Base-by-base conservation (phyloP, 805 yeast genomes). In the Cyberlindnera lachancei region DNA sequence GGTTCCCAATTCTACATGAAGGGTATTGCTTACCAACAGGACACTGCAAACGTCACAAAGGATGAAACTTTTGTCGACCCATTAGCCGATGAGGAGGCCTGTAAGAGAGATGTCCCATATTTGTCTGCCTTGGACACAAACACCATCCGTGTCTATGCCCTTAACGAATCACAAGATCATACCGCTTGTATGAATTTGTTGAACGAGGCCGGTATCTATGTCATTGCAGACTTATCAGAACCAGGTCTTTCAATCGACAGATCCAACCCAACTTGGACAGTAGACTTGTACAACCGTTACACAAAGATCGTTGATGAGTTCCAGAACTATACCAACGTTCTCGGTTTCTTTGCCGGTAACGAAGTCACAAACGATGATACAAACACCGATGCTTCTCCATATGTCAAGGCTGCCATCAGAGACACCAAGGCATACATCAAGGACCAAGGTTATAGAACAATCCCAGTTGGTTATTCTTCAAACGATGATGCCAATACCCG, bases 341-440 rank as follows among this genome's bases (percentile, higher is more conserved):
- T 82, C 45, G 92, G 92, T 48, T 82, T 81, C 69, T 81, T 81
- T 56, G 90, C 90, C 29, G 90, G 90, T 68, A 82, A 82, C 54
- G 90, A 82, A 68, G 90, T 82, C 41, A 70, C 86, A 50, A 80
- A 81, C 60, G 68, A 73, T 47, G 55, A 54, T 20, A 53, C 72
- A 46, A 80, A 78, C 62, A 76, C 88, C 36, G 78, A 68, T 41
- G 79, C 90, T 36, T 81, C 90, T 34, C 79, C 90, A 23, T 82
- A 72, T 54, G 90, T 82, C 44, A 82, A 82, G 59, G 90, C 90
- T 40, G 90, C 90, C 19, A 59, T 82, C 37, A 75, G 92, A 71
- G 90, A 82, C 57, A 66, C 75, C 48, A 82, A 79, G 60, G 61
- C 69, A 18, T 80, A 82, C 61, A 80, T 82, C 50, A 59, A 61